phyloP scores from a whole-genome alignment of 768 basidiomycete species.

The Candolleomyces aberdarensis region DNA sequence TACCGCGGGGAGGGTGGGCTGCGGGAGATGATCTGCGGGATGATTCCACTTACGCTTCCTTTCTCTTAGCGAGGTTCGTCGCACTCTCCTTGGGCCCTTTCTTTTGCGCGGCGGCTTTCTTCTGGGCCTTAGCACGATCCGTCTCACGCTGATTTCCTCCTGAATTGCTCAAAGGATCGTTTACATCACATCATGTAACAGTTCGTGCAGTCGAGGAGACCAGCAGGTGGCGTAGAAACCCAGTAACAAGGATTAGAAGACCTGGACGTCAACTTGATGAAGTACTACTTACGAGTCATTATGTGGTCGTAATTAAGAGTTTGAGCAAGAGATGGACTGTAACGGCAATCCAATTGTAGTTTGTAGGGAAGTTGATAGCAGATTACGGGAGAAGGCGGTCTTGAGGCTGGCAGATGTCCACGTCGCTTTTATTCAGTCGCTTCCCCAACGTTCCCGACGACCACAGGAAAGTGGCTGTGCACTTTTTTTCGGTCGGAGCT shows the following conservation, averaged over 20 bases:
- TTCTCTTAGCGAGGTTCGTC: constrained; percentile 58
- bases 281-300: constrained; percentile 54
- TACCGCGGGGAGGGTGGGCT: neutral
- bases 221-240: constrained; percentile 2
- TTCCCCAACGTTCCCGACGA: neutral
- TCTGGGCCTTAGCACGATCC: constrained; percentile 71
- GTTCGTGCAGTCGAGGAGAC: constrained; percentile 15
- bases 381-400: constrained; percentile 3
- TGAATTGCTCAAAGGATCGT: constrained; percentile 22
- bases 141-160: constrained; percentile 82
- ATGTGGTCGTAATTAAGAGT: constrained; percentile 8
- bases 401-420: neutral
- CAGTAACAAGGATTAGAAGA: neutral
- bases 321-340: neutral
- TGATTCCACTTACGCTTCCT: constrained; percentile 61
- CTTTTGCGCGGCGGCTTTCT: constrained; percentile 51
- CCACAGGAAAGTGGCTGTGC: neutral
- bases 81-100: constrained; percentile 77
- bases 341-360: neutral
- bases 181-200: neutral
- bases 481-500: neutral
- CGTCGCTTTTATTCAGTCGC: neutral
- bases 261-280: neutral
- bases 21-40: constrained; percentile 16
- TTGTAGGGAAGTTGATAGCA: neutral